Evolutionary conservation across 108 stramenopile species (phyloP), one percentile per base, ranked within the genome.

Genomic region (Cyclotella sp.): DNA sequence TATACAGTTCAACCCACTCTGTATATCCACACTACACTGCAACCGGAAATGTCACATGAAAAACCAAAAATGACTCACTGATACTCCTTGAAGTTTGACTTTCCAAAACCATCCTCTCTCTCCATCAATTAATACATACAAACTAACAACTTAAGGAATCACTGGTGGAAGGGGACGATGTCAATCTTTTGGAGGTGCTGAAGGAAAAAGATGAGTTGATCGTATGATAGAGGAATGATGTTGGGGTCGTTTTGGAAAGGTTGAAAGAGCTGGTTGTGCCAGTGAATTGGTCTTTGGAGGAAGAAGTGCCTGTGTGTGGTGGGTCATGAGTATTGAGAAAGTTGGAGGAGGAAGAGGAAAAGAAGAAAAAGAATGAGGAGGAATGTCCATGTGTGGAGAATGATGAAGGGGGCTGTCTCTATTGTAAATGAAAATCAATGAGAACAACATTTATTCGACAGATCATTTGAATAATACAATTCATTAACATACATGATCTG

Each of bases 141-240:
- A 79, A 79, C 55, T 19, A 54, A 61, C 71, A 51, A 13, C 24
- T 79, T 3, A 71, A 79, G 39, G 58, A 68, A 11, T 55, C 49
- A 27, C 12, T 60, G 41, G 47, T 41, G 3, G 63, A 43, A 41
- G 14, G 21, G 9, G 61, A 68, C 39, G 71, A 72, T 15, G 73
- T 65, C 13, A 71, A 79, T 34, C 52, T 79, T 10, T 21, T 72
- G 16, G 14, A 67, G 16, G 78, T 71, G 16, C 42, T 79, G 34
- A 58, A 47, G 29, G 78, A 79, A 30, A 79, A 79, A 51, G 78
- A 51, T n/a, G 45, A 19, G 11, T 13, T 72, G 22, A 79, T 79
- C 45, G 8, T 39, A 19, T 42, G 22, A 79, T n/a, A 72, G 24
- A 29, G 43, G 12, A 30, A 67, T 13, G 65, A 67, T n/a, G 58